These are phyloP conservation scores for Kazachstania martiniae DNA, from an alignment of 805 yeast genomes.

Conservation along the genomic window DNA sequence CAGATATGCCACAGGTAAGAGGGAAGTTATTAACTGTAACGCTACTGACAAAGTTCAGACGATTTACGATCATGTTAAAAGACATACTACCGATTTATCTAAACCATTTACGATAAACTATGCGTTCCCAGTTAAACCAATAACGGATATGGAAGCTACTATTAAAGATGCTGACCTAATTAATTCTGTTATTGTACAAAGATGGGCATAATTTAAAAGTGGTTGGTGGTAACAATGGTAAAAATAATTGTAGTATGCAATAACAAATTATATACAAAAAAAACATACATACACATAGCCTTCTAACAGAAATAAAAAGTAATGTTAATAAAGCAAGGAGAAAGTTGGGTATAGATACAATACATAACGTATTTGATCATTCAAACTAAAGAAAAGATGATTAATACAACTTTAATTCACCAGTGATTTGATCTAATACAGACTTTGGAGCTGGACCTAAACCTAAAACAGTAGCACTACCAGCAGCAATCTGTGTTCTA, in stretches of 20 bases:
- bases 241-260: not conserved
- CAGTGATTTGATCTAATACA: constrained; percentile 72
- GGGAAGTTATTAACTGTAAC: constrained; percentile 52
- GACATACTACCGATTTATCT: constrained; percentile 30
- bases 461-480: constrained; percentile 93
- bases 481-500: constrained; percentile 91
- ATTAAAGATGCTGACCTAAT: constrained; percentile 67
- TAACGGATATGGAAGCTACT: constrained; percentile 45
- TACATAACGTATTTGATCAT: no score
- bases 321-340: not conserved
- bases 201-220: constrained; percentile 51
- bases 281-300: constrained; percentile 5
- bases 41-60: constrained; percentile 52
- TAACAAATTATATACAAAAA: not conserved
- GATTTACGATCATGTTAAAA: constrained; percentile 59
- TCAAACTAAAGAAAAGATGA: not conserved
- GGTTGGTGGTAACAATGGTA: no score
- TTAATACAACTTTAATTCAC: constrained; percentile 62
- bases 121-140: constrained; percentile 71
- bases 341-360: constrained; percentile 3
- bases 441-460: constrained; percentile 91
- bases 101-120: constrained; percentile 59
- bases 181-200: constrained; percentile 83
- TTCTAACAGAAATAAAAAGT: constrained; percentile 1
- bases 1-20: constrained; percentile 72